Percentiles rank a stretch among this genome's conserved stretches.
These are phyloP conservation scores for Brassica hybrid DNA, from an alignment of 441 rosid species.

Conservation along the genomic window DNA sequence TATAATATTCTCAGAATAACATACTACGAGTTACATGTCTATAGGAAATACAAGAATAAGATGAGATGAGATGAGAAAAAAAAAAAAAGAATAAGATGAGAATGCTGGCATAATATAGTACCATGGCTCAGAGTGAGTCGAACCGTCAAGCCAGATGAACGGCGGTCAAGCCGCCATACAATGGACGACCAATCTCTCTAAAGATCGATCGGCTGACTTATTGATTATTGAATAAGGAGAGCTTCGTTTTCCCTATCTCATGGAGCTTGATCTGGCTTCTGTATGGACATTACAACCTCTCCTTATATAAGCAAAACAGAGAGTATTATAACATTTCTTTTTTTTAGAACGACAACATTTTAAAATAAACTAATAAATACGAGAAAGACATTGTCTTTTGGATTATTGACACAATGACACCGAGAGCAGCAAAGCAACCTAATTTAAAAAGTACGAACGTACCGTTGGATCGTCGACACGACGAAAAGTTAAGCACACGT, in stretches of 20 bases:
- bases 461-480: slow-evolving; percentile 34
- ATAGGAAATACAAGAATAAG: neutral
- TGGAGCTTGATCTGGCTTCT: neutral
- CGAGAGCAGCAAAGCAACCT: slow-evolving; percentile 30
- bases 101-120: slow-evolving; percentile 21
- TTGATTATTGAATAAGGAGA: neutral
- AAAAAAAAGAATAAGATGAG: neutral
- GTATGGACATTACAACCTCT: neutral
- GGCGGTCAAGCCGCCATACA: neutral
- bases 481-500: slow-evolving; percentile 19
- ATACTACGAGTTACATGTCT: neutral
- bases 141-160: neutral
- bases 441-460: slow-evolving; percentile 13
- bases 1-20: neutral
- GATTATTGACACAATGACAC: slow-evolving; percentile 18
- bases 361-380: slow-evolving; percentile 1
- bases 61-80: too few species aligned
- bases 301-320: slow-evolving; percentile 23
- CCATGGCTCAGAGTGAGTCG: slow-evolving; percentile 11
- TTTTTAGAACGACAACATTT: neutral
- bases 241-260: neutral
- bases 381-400: slow-evolving; percentile 20
- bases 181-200: neutral
- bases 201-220: neutral
- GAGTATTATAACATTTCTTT: neutral